phyloP scores from a whole-genome alignment of 108 stramenopile genomes.

The Discostella stelligeroides region DNA sequence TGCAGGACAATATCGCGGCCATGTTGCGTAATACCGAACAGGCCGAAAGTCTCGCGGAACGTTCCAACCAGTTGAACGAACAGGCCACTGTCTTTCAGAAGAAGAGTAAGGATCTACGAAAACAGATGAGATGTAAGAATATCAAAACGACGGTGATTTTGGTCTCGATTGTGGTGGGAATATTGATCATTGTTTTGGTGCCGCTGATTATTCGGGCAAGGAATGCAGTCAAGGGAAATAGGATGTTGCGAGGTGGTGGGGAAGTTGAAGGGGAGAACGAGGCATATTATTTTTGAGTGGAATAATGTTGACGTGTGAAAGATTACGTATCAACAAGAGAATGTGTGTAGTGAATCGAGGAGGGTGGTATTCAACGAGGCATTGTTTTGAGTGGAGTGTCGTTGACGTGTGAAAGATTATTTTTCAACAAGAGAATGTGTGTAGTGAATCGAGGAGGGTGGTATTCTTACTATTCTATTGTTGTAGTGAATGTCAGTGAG shows the following conservation, averaged over 20 bases:
- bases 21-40: slow-evolving; percentile 91
- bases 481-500: too few species aligned
- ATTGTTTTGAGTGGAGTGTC: too few species aligned
- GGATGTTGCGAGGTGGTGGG: slow-evolving; percentile 37
- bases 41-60: slow-evolving; percentile 78
- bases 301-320: too few species aligned
- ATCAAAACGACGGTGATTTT: slow-evolving; percentile 88
- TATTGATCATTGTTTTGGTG: slow-evolving; percentile 75
- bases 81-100: slow-evolving; percentile 92
- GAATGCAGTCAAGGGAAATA: slow-evolving; percentile 43
- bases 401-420: too few species aligned
- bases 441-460: too few species aligned
- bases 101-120: slow-evolving; percentile 74
- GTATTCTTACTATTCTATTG: too few species aligned
- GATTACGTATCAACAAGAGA: too few species aligned
- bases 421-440: too few species aligned
- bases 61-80: slow-evolving; percentile 85
- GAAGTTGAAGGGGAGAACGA: too few species aligned
- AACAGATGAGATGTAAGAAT: slow-evolving; percentile 93
- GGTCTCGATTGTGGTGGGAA: slow-evolving; percentile 67
- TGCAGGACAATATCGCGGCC: slow-evolving; percentile 86
- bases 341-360: too few species aligned
- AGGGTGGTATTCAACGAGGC: too few species aligned
- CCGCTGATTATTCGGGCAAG: slow-evolving; percentile 76
- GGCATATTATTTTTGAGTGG: too few species aligned